Conservation (phyloP, 2,329 filamentous ascomycete genomes). For the Trichothecium sympodiale region DNA sequence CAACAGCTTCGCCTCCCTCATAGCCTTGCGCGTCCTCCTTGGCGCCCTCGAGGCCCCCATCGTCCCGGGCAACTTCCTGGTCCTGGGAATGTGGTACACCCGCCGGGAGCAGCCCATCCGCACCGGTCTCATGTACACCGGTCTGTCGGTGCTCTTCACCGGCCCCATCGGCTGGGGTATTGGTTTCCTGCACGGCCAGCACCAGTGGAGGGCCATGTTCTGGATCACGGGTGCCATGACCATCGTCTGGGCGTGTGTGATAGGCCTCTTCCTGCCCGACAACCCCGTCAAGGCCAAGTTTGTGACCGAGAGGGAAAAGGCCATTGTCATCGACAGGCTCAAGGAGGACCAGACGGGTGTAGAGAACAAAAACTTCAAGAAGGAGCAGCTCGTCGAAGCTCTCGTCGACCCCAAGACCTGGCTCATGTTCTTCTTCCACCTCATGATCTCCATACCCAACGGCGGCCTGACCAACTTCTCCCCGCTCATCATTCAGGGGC, state of each 20-base stretch:
- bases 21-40: constrained; percentile 16
- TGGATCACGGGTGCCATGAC: constrained; percentile 14
- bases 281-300: constrained; percentile 38
- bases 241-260: constrained; percentile 38
- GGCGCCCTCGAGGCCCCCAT: constrained; percentile 19
- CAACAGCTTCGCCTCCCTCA: constrained; percentile 14
- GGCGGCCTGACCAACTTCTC: constrained; percentile 28
- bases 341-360: constrained; percentile 38
- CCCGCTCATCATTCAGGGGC: constrained; percentile 17
- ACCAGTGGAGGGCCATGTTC: constrained; percentile 9
- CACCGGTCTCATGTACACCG: constrained; percentile 14
- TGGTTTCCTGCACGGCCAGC: constrained; percentile 6
- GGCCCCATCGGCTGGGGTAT: constrained; percentile 10
- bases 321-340: constrained; percentile 35
- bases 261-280: constrained; percentile 42
- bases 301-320: constrained; percentile 30
- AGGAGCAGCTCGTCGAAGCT: constrained; percentile 34
- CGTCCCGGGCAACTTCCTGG: constrained; percentile 13
- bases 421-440: constrained; percentile 41
- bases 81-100: constrained; percentile 18
- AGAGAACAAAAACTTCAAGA: constrained; percentile 40
- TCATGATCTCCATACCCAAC: constrained; percentile 43
- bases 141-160: constrained; percentile 9
- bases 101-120: constrained; percentile 13
- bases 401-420: constrained; percentile 45